Base-by-base conservation (phyloP, 768 basidiomycete species). In the Suillus decipiens region DNA sequence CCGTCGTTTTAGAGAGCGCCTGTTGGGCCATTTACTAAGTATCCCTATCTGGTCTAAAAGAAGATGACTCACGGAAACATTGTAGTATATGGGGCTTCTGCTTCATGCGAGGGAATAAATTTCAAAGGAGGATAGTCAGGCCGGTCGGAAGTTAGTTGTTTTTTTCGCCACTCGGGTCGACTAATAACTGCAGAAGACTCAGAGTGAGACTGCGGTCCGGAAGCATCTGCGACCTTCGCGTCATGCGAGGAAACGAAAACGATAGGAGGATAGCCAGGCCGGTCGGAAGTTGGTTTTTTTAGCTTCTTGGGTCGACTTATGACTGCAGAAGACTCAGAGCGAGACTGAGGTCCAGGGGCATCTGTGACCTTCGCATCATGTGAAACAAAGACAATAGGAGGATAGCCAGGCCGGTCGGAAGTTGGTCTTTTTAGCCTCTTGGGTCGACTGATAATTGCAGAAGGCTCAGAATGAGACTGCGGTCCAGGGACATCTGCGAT, bases 281-380 rank as follows among this genome's bases (percentile, higher is more conserved):
- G 51, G 8, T 33, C 17, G 31, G 10, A 19, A 33, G 71, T 28
- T 28, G 28, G 28, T 28, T 28, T 28, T 28, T 28, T 28, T 28
- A 28, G 28, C 28, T 3, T 28, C 28, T 28, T 28, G 28, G 28
- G 28, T 28, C 28, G 28, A 28, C 28, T 28, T 2, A 28, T 28
- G 28, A 28, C 28, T 28, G 28, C 28, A 28, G 28, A 28, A 28
- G 28, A 28, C 28, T 28, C 28, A 28, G 28, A 28, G 28, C 3
- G 28, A 28, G 28, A 28, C 1, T 28, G 28, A 1, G 28, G 28
- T 28, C 28, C 28, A 28, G 28, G 28, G 28, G 28, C 63, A 39
- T 75, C 72, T 31, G 73, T 69, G 3, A 62, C 66, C 54, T 74
- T 71, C 34, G 72, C 73, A 60, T 75, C 69, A 42, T 34, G 28